Evolutionary conservation across 208 protist genomes (phyloP).

Genomic region (Leishmania major): DNA sequence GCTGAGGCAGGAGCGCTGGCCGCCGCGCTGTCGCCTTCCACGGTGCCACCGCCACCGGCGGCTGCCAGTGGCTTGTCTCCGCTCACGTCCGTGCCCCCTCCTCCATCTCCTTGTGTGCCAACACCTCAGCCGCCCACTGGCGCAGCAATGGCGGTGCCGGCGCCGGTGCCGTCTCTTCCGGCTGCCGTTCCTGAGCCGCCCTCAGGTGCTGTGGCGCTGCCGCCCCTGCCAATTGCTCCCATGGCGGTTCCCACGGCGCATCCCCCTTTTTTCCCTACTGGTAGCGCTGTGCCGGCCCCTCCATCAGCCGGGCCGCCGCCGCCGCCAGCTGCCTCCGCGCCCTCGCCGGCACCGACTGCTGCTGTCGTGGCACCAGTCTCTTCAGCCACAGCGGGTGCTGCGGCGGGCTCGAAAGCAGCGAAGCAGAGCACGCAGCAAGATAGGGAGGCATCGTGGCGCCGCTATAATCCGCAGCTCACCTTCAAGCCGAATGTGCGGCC

Average conservation of each 20-base stretch:
- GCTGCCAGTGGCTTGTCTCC: background rate
- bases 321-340: background rate
- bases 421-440: constrained; percentile 4
- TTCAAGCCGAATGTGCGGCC: constrained; percentile 78
- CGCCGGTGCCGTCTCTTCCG: background rate
- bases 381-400: background rate
- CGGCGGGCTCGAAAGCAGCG: background rate
- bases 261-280: background rate
- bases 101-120: background rate
- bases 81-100: background rate
- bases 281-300: background rate
- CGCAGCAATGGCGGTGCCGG: background rate
- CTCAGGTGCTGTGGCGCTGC: background rate
- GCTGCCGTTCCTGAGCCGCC: background rate
- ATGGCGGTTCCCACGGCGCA: background rate
- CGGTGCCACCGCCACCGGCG: constrained; percentile 5
- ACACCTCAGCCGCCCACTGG: background rate
- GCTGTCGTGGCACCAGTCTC: background rate
- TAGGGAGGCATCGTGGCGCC: constrained; percentile 13
- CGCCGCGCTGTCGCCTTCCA: background rate
- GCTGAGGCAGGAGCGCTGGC: background rate
- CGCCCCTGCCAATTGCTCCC: background rate
- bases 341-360: constrained; percentile 8
- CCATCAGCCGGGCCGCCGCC: background rate
- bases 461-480: constrained; percentile 62